Base-by-base conservation (phyloP, 108 stramenopile species). In the Mediolabrus comicus region DNA sequence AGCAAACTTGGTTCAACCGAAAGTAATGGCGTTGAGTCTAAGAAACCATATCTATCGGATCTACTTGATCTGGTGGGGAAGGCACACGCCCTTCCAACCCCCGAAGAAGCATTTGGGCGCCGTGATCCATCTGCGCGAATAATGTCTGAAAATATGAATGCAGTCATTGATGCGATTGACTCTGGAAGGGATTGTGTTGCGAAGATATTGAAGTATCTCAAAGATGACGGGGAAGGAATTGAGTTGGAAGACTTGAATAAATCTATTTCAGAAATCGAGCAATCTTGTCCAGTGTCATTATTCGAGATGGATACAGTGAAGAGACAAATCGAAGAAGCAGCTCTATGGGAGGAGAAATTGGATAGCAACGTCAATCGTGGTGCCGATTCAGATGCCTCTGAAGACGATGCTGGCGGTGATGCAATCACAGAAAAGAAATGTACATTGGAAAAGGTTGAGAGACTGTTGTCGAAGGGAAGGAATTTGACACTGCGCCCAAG, bases 211-310 rank as follows among this genome's bases (percentile, higher is more conserved):
- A 49, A 57, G 56, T 28, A 53, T 24, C 59, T 77, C 0, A 77
- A 86, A 38, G 77, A 87, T 36, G 69, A 81, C 32, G 67, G 76
- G 25, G 75, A 60, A n/a, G 90, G 91, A 38, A 69, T 87, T 29
- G 88, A 92, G 68, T 36, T 85, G n/a, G 83, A 83, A 36, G 59
- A 60, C 10, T 63, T 89, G 46, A 72, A 72, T 28, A 87, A 84
- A 53, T 69, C 55, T 11, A 49, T 87, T 54, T 62, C 78, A 38
- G 71, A 84, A 22, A 59, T 78, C 28, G 69, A 65, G 22, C 74
- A 57, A 51, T 26, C 49, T 27, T 69, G 80, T 22, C 79, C 82
- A 36, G 73, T 89, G 36, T 29, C 31, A 34, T 57, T 89, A 19
- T 57, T 69, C 52, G 88, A 92, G 59, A 54, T 77, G 51, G 63